Base-by-base conservation (phyloP, 192 early-diverging fungal species). In the Entophlyctis luteolus region DNA sequence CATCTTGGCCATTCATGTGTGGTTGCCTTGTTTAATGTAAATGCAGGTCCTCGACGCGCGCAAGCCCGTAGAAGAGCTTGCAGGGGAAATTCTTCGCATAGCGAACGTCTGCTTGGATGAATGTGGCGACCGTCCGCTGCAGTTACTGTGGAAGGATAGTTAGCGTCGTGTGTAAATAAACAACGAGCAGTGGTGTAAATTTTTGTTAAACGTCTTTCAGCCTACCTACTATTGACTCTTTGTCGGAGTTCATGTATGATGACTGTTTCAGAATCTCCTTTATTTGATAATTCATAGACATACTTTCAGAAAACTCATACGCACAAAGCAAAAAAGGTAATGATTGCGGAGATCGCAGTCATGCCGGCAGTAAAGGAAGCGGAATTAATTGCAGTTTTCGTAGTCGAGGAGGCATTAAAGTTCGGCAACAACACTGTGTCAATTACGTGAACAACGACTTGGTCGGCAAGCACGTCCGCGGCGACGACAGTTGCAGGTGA, bases 401-500 rank as follows among this genome's bases (percentile, higher is more conserved):
- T 42, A 42, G 39, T 42, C 8, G 39, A 12, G n/a, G 39, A n/a
- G 8, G 39, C 39, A 8, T 8, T 12, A 8, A 42, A 42, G 39
- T 42, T 42, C n/a, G 74, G 77, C 42, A 82, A 36, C 39, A 82
- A 55, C 20, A 82, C 81, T 3, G 57, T 59, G 70, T 83, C 81
- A 38, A 83, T 76, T 20, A 83, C 66, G 66, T 83, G 81, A 22
- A 80, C 59, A 49, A 80, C 71, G 52, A 77, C 72, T 4, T 56
- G 36, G 27, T 45, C 38, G 37, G 67, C 28, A 3, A 78, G 48
- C 28, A 80, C 65, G 49, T 83, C 77, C 27, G 78, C 70, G 20
- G 53, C 49, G 58, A 69, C 52, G 48, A 83, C 74, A 20, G 36
- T 78, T 52, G 75, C 78, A 48, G 70, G 49, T 2, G 37, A 16